These are phyloP conservation scores for Amanita inopinata DNA, from an alignment of 768 basidiomycete genomes.

Conservation along the genomic window DNA sequence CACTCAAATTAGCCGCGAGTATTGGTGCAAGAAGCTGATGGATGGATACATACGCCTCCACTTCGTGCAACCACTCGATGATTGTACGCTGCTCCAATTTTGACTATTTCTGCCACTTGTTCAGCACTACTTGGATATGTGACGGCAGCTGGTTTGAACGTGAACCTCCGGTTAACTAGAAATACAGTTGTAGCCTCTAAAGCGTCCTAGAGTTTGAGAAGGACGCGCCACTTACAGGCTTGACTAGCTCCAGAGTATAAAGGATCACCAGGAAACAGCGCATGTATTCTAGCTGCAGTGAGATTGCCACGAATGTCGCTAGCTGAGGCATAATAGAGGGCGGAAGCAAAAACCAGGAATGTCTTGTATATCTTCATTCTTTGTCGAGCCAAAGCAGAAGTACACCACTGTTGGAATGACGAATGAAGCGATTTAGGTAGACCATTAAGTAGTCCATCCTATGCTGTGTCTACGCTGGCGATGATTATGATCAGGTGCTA, in stretches of 20 bases:
- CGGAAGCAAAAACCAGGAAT: not conserved
- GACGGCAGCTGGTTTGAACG: slow-evolving; percentile 21
- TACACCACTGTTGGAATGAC: too few species aligned
- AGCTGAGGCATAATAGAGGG: not conserved
- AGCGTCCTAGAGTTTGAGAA: not conserved
- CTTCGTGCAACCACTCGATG: slow-evolving; percentile 28
- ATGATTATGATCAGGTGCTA: too few species aligned
- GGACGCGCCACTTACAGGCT: slow-evolving; percentile 1
- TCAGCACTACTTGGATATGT: slow-evolving; percentile 19
- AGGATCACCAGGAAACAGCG: slow-evolving; percentile 1
- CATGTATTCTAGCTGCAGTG: not conserved
- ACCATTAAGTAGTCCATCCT: not conserved
- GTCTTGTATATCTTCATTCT: not conserved
- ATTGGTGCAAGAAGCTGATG: not conserved
- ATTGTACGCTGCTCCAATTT: slow-evolving; percentile 18
- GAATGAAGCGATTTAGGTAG: not conserved
- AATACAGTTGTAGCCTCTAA: not conserved
- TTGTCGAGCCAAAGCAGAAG: not conserved
- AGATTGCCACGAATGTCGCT: not conserved
- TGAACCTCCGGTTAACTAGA: slow-evolving; percentile 22
- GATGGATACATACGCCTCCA: slow-evolving; percentile 29
- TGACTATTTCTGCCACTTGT: slow-evolving; percentile 21
- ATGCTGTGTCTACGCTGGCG: too few species aligned
- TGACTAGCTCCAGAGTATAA: not conserved
- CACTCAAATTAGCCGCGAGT: too few species aligned